These are phyloP conservation scores for Lagenidium giganteum DNA, from an alignment of 352 stramenopile genomes.

Conservation along the genomic window DNA sequence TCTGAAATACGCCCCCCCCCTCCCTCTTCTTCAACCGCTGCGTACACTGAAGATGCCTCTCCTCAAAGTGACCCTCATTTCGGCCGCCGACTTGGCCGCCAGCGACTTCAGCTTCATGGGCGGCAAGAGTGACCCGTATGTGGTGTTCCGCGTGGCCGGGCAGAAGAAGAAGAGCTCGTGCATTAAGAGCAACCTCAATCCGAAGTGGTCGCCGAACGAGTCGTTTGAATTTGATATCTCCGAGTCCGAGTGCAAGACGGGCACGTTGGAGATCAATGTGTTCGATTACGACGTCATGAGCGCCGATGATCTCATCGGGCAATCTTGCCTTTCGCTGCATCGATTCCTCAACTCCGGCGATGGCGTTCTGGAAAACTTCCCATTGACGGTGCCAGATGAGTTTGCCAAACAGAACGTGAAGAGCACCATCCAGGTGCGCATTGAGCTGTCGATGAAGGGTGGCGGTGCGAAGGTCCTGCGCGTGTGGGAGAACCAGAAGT, in stretches of 20 bases:
- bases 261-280: constrained; percentile 47
- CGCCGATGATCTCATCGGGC: constrained; percentile 56
- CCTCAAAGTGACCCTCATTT: constrained; percentile 41
- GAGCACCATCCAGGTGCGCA: constrained; percentile 50
- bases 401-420: constrained; percentile 37
- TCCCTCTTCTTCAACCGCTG: too few species aligned
- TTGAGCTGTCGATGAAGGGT: constrained; percentile 31
- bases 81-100: constrained; percentile 44
- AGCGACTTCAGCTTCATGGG: constrained; percentile 54
- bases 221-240: constrained; percentile 50
- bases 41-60: constrained; percentile 32
- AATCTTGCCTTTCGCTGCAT: constrained; percentile 42
- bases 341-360: constrained; percentile 38
- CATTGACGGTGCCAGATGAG: constrained; percentile 33
- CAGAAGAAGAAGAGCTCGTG: constrained; percentile 50
- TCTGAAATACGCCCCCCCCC: too few species aligned
- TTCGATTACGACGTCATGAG: constrained; percentile 68
- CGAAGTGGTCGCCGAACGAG: constrained; percentile 54
- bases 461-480: constrained; percentile 32
- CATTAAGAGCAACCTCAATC: constrained; percentile 62
- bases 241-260: constrained; percentile 27
- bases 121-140: constrained; percentile 72
- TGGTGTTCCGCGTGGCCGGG: constrained; percentile 47
- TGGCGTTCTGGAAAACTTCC: constrained; percentile 33
- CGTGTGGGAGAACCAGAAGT: constrained; percentile 70